Percentiles rank a stretch among this genome's conserved stretches.
phyloP scores from a whole-genome alignment of 768 basidiomycete genomes.

The Lyophyllum semitale region DNA sequence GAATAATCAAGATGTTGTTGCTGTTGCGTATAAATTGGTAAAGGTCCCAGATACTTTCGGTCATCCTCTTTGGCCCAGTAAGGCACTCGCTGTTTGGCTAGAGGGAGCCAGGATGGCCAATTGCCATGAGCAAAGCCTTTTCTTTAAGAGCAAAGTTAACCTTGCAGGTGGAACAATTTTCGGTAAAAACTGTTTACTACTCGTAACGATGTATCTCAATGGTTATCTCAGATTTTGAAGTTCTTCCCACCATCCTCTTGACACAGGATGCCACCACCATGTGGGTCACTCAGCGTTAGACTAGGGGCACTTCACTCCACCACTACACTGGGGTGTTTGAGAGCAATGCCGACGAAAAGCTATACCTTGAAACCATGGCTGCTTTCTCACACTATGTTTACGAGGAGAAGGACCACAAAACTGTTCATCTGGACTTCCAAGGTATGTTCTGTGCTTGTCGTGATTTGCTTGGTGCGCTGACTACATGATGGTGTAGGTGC shows the following conservation, averaged over 20 bases:
- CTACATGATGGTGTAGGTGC: too few species aligned
- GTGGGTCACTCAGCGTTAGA: background rate
- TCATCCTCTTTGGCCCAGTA: too few species aligned
- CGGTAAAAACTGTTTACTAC: background rate
- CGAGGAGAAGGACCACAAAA: background rate
- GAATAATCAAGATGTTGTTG: background rate
- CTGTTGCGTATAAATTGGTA: background rate
- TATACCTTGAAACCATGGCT: background rate
- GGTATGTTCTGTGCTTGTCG: background rate
- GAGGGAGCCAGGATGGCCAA: background rate
- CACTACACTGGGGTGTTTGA: background rate
- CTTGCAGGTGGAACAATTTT: background rate
- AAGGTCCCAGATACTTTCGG: background rate
- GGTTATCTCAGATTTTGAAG: background rate
- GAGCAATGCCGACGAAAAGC: background rate
- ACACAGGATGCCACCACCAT: background rate
- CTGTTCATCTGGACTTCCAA: background rate
- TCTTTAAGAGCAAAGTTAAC: background rate
- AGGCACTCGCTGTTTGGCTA: background rate
- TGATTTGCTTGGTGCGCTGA: background rate
- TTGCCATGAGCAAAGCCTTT: background rate
- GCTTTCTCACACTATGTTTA: background rate
- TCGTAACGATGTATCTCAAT: background rate
- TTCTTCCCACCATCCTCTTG: background rate
- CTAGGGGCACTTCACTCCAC: background rate